phyloP scores from a whole-genome alignment of 164 flowering plant species.

The Chimonanthus salicifolius region DNA sequence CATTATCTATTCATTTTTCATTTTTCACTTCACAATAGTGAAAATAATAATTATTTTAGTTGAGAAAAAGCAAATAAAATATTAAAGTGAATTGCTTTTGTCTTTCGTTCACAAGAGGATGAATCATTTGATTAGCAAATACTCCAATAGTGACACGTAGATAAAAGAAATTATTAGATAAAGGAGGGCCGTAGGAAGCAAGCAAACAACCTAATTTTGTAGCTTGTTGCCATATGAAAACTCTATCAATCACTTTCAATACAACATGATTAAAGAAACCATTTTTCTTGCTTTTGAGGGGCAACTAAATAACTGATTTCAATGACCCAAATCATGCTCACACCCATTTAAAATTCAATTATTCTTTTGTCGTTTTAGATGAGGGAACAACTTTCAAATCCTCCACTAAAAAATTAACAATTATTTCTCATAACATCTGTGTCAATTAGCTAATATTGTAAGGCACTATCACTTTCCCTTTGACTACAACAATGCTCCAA shows the following conservation, averaged over 20 bases:
- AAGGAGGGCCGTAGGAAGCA: not conserved
- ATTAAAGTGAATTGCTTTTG: no score
- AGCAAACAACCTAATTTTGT: not conserved
- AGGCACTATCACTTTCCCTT: slow-evolving; percentile 3
- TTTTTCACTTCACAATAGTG: no score
- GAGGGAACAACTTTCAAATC: slow-evolving; percentile 4
- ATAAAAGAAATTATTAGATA: not conserved
- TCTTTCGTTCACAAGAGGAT: no score
- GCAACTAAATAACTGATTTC: slow-evolving; percentile 20
- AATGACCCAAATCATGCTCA: slow-evolving; percentile 13
- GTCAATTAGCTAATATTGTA: not conserved
- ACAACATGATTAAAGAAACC: slow-evolving; percentile 7
- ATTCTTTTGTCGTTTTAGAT: slow-evolving; percentile 16
- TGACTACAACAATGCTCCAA: slow-evolving; percentile 1
- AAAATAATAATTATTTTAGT: no score
- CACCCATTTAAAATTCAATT: slow-evolving; percentile 2
- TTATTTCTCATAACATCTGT: not conserved
- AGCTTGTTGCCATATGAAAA: not conserved
- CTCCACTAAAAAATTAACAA: slow-evolving; percentile 5
- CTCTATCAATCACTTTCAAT: slow-evolving; percentile 24
- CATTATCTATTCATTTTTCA: no score
- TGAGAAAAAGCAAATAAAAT: no score
- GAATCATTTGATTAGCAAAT: no score
- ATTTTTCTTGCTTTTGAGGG: not conserved
- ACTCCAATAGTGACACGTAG: not conserved